These are phyloP conservation scores for Lycium barbarum DNA, from an alignment of 257 asterid species.

Conservation along the genomic window DNA sequence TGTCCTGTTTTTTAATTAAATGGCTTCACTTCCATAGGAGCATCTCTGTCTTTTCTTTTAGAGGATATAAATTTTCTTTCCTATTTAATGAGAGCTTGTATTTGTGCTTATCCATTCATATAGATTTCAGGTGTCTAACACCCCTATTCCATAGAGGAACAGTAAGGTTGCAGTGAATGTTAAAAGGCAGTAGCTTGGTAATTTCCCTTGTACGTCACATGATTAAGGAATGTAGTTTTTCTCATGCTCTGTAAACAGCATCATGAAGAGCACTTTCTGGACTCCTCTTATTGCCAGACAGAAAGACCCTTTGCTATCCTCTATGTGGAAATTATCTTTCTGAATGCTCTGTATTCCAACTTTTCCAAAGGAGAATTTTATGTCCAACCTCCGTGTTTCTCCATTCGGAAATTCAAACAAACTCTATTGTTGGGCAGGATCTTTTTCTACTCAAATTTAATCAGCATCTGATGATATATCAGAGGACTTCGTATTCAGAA, in stretches of 20 bases:
- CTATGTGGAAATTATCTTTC: neutral
- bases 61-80: neutral
- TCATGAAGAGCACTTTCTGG: neutral
- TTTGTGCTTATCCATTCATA: neutral
- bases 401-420: neutral
- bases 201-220: constrained; percentile 13
- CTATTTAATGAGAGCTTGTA: neutral
- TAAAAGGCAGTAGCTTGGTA: neutral
- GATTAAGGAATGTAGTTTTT: neutral
- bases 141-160: constrained; percentile 15
- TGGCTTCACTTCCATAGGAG: neutral
- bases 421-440: constrained; percentile 56
- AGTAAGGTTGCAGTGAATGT: neutral
- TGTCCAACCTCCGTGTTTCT: neutral
- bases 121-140: neutral
- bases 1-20: neutral
- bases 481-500: constrained; percentile 91
- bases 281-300: neutral
- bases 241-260: neutral
- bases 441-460: constrained; percentile 67
- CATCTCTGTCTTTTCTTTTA: neutral
- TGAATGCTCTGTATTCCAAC: neutral
- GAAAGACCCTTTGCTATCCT: constrained; percentile 15
- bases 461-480: constrained; percentile 70
- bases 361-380: neutral